Evolutionary conservation across 208 protist genomes (phyloP).

Genomic region (Novymonas esmeraldas): DNA sequence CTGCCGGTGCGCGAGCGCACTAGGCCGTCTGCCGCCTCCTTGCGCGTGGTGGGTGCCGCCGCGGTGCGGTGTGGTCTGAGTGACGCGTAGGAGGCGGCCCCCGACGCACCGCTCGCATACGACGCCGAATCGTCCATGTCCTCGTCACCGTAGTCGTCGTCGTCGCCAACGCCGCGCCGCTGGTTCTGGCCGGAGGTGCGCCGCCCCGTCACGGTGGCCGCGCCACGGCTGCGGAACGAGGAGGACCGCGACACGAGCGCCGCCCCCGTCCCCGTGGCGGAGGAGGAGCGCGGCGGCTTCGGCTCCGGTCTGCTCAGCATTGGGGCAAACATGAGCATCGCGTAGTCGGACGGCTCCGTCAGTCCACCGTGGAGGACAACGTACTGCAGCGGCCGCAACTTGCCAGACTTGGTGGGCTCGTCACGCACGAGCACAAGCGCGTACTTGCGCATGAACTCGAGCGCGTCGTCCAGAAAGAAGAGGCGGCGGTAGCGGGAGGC

Average conservation of each 20-base stretch:
- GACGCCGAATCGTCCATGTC: background rate
- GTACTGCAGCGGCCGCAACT: conserved; percentile 48
- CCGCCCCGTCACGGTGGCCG: background rate
- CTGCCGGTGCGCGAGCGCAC: background rate
- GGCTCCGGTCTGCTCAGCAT: conserved; percentile 29
- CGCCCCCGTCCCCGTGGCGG: background rate
- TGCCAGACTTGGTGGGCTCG: conserved; percentile 15
- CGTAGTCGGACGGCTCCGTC: conserved; percentile 55
- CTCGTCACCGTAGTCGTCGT: background rate
- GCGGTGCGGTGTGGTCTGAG: background rate
- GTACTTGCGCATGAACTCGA: conserved; percentile 83
- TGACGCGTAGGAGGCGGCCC: background rate
- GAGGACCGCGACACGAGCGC: background rate
- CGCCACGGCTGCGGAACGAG: background rate
- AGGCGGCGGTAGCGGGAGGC: conserved; percentile 30
- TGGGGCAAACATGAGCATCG: conserved; percentile 79
- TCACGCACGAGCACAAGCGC: conserved; percentile 53
- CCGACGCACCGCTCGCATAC: background rate
- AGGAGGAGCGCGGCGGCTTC: background rate
- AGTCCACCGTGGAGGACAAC: conserved; percentile 84
- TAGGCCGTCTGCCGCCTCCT: background rate
- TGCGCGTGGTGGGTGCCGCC: background rate
- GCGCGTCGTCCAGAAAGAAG: conserved; percentile 58
- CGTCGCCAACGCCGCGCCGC: background rate
- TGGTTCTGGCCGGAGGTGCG: background rate